Percentiles rank a stretch among this genome's conserved stretches.
Conservation (phyloP, 2,329 filamentous ascomycete species). For the Xylariaceae sp. region DNA sequence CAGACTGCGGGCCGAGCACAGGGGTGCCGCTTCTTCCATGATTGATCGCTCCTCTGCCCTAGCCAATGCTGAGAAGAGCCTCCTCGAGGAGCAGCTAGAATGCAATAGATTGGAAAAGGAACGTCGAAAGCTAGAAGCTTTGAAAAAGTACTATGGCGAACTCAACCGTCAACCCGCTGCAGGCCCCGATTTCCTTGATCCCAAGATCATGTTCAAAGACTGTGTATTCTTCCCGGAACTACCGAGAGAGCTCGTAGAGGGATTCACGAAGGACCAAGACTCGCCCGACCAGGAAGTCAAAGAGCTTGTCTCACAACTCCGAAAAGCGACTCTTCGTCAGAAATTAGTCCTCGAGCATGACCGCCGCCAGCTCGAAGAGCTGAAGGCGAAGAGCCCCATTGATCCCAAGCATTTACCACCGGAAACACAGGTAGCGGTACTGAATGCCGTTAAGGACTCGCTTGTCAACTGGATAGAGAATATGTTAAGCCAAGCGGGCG, state of each 20-base stretch:
- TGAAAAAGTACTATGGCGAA: conserved; percentile 49
- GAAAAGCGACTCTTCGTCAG: conserved; percentile 55
- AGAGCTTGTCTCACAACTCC: conserved; percentile 48
- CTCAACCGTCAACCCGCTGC: conserved; percentile 51
- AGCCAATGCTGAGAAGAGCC: conserved; percentile 24
- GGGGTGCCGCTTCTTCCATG: conserved; percentile 20
- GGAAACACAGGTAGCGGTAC: conserved; percentile 46
- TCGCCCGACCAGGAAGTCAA: conserved; percentile 41
- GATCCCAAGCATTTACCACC: conserved; percentile 36
- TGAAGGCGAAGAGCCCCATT: conserved; percentile 39
- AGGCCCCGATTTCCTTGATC: conserved; percentile 46
- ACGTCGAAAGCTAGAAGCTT: conserved; percentile 45
- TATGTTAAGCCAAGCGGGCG: conserved; percentile 53
- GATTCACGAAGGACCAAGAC: conserved; percentile 43
- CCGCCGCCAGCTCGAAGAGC: conserved; percentile 50
- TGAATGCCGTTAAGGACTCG: conserved; percentile 53
- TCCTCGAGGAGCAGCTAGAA: conserved; percentile 49
- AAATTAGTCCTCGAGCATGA: conserved; percentile 55
- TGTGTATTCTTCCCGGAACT: conserved; percentile 45
- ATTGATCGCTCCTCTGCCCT: conserved; percentile 20
- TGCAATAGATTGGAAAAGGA: conserved; percentile 51
- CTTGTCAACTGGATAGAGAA: conserved; percentile 63
- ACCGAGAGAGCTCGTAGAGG: conserved; percentile 49
- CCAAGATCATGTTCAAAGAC: conserved; percentile 45
- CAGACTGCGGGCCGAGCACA: conserved; percentile 33